Base-by-base conservation (phyloP, 768 basidiomycete genomes). In the Suillus hirtellus region DNA sequence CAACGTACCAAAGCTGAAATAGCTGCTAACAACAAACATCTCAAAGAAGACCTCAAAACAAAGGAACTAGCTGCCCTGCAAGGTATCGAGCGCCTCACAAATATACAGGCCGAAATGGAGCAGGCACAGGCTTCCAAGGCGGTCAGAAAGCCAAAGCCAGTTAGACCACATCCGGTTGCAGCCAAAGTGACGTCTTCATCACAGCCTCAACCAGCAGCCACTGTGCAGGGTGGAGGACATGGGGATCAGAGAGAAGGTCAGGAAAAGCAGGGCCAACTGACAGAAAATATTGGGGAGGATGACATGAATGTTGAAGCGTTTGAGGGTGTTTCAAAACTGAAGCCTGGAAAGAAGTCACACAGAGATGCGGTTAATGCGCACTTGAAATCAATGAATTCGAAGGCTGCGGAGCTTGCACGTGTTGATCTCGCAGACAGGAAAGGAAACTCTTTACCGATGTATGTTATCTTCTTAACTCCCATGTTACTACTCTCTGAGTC, bases 401-500 rank as follows among this genome's bases (percentile, higher is more conserved):
- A 46, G 44, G 19, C 44, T 9, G n/a, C 9, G 3, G 9, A n/a
- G 44, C n/a, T 46, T 46, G 44, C 44, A 46, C 8, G n/a, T 46
- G 44, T 46, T 46, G 44, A 46, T 46, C n/a, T n/a, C 10, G n/a
- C 7, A 10, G 44, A 46, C 44, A 46, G 44, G 44, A 46, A 46
- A 46, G n/a, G 44, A 46, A 46, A 46, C 44, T 46, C n/a, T n/a
- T 46, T 46, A 46, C 44, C 19, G 40, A 40, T 40, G 44, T 46
- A 46, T n/a, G 44, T 46, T 44, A 9, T 58, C 27, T 27, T 27
- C 27, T 27, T 27, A 27, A 27, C 27, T 46, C 9, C 55, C 44
- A 63, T 63, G 62, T 27, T 63, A 10, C 34, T 49, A 27, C 44
- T 63, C 54, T 58, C 62, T 56, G 62, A 63, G 46, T 35, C 43